Base-by-base conservation (phyloP, 768 basidiomycete species). In the Hericium coralloides region DNA sequence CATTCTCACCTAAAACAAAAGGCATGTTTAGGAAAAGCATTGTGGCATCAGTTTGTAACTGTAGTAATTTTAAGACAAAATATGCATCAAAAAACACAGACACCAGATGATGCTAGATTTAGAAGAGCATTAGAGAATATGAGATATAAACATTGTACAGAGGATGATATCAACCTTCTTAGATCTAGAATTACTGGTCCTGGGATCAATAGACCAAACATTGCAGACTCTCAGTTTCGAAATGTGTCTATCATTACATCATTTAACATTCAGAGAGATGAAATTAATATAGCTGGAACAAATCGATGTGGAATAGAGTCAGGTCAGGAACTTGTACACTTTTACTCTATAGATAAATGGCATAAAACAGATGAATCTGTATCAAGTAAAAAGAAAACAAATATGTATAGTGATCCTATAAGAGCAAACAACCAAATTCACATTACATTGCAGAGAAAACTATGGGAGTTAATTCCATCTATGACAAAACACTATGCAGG, bases 241-340 rank as follows among this genome's bases (percentile, higher is more conserved):
- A 59, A 73, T 65, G 64, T 72, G 2, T 68, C 74, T 3, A 65
- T 76, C 12, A 77, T 79, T 26, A 75, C 72, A 2, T 65, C 67
- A 3, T 58, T 59, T 17, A 76, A 75, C 66, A 31, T 62, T 12
- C 65, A 72, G 23, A 70, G 72, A 56, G 75, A 77, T 60, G 57
- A 63, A 54, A 66, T 75, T 0, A 78, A 78, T 62, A n/a, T 60
- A 9, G 5, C 70, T 0, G 72, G 72, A 2, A 38, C 54, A 17
- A 9, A 52, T 14, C 57, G 67, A 14, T 78, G 73, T 67, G 69
- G 74, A 1, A 14, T 22, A 26, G 72, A 74, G 12, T 66, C 59
- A 10, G 49, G 55, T 0, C 72, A 71, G 58, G 12, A 39, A 1
- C 49, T 74, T 12, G 23, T 18, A 15, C 6, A 62, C 7, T 74